A percentile compares a stretch with the other conserved stretches of the same genome.
phyloP scores from a whole-genome alignment of 345 rosid species.

The Nephelium lappaceum region DNA sequence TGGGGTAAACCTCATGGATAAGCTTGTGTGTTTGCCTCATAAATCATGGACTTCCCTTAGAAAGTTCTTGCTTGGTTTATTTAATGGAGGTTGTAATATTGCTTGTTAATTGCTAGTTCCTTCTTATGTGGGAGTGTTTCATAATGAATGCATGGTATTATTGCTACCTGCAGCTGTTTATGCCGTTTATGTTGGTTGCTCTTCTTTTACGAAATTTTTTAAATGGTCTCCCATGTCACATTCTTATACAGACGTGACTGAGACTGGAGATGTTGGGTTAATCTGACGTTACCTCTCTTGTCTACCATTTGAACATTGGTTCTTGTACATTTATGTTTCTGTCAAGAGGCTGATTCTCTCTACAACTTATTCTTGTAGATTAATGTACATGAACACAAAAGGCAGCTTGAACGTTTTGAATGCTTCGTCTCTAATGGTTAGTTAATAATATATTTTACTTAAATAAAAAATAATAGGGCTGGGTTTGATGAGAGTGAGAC shows the following conservation, averaged over 20 bases:
- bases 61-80: constrained; percentile 8
- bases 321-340: constrained; percentile 23
- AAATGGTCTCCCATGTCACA: constrained; percentile 36
- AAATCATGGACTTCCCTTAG: background rate
- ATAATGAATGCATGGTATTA: constrained; percentile 48
- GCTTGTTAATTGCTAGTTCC: constrained; percentile 9
- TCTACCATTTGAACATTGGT: constrained; percentile 13
- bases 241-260: constrained; percentile 39
- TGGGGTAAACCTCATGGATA: too few relatives aligned
- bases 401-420: constrained; percentile 56
- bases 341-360: constrained; percentile 14
- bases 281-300: constrained; percentile 18
- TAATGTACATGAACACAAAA: constrained; percentile 48
- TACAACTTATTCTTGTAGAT: constrained; percentile 40
- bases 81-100: background rate
- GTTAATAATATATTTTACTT: too few relatives aligned
- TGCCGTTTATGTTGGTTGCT: constrained; percentile 77
- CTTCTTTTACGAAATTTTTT: constrained; percentile 43
- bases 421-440: too few relatives aligned
- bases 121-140: constrained; percentile 54
- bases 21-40: too few relatives aligned
- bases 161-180: constrained; percentile 80
- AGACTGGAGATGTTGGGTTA: constrained; percentile 49
- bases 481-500: too few relatives aligned
- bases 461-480: too few relatives aligned